Percentiles rank a stretch among this genome's conserved stretches.
These are phyloP conservation scores for Annulohypoxylon moriforme DNA, from an alignment of 495 filamentous ascomycete species.

Conservation along the genomic window DNA sequence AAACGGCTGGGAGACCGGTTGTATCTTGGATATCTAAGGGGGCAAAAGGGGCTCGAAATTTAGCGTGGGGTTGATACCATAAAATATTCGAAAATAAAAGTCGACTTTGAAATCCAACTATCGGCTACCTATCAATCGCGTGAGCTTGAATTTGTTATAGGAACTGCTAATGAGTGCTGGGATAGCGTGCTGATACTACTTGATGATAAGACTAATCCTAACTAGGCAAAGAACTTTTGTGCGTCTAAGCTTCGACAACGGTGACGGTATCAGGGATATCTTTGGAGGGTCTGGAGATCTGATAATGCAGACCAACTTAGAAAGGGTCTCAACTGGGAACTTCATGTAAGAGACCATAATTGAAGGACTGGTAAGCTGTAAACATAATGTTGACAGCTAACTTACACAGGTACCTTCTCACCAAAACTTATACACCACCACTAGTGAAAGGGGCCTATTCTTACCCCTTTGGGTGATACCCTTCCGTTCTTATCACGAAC, in stretches of 20 bases:
- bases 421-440: too few relatives aligned
- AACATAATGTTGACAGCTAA: background rate
- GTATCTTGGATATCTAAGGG: background rate
- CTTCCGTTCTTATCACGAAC: too few relatives aligned
- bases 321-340: background rate
- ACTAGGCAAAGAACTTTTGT: background rate
- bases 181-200: background rate
- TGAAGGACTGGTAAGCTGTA: background rate
- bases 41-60: background rate
- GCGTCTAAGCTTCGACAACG: background rate
- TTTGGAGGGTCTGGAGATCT: background rate
- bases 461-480: too few relatives aligned
- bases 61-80: background rate
- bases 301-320: background rate
- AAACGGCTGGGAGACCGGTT: background rate
- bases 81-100: background rate
- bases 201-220: slow-evolving; percentile 3
- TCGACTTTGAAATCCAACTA: background rate
- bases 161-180: background rate
- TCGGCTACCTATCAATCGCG: background rate
- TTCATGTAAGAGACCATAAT: background rate
- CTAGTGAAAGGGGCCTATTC: too few relatives aligned
- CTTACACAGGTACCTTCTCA: background rate
- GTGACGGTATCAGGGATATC: background rate
- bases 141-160: background rate